Evolutionary conservation across 805 yeast genomes (phyloP), one percentile per base, ranked within the genome.

Genomic region (Yarrowia keelungensis): DNA sequence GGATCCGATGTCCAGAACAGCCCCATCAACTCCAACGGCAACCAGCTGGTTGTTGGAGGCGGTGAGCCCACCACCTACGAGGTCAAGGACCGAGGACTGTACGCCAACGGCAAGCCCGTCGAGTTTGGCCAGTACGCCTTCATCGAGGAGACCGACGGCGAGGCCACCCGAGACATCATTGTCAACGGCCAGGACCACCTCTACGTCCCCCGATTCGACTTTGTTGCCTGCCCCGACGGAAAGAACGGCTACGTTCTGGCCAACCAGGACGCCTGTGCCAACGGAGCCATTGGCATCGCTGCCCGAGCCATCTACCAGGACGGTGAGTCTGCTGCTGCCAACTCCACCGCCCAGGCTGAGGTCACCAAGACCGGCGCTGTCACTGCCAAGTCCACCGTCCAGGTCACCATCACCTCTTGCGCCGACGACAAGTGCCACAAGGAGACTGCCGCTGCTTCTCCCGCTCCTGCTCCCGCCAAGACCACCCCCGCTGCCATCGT

Each of bases 321-420:
- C 8, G 56, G 9, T 16, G 22, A 5, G 15, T 10, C 56, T 22
- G 16, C 59, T 53, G 16, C 59, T 8, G 35, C 12, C 19, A 15
- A 39, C 46, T 12, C 36, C 45, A 15, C 15, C 39, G 4, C 54
- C 7, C 26, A 22, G 2, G 22, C 56, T 12, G 32, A 14, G 5
- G 26, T 5, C 14, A 35, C 56, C 15, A n/a, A 26, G 36, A 3
- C 53, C 41, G 43, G 35, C 16, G 22, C 4, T 9, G 32, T 16
- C 32, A 51, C 58, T 14, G 15, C 42, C 15, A 11, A 54, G 46
- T 22, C 61, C 8, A 54, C 61, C 15, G 9, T n/a, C 46, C 36
- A 22, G 46, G 46, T 54, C 19, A 54, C 61, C 46, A 9, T 54
- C 46, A 54, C 61, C 61, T 54, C 61, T 39, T 54, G 61, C 12